Conservation (phyloP, 371 early-diverging fungal species). For the Mucor saturninus region DNA sequence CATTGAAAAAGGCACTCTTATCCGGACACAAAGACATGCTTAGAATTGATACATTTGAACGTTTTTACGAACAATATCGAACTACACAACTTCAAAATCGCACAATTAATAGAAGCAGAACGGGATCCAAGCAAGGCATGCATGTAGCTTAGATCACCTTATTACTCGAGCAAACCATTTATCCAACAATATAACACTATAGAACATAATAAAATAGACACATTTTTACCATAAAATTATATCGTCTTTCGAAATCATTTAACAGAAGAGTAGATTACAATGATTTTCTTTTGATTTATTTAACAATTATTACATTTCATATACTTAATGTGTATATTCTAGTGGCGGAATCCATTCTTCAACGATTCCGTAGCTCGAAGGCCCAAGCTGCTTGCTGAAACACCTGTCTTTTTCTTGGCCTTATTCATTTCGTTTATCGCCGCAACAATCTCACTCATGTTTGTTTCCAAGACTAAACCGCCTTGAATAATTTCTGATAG, state of each 20-base stretch:
- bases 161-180: not conserved
- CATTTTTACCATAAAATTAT: not conserved
- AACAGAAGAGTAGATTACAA: not conserved
- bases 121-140: constrained; percentile 9
- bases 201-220: not conserved
- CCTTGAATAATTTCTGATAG: constrained; percentile 80
- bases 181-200: not conserved
- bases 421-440: constrained; percentile 56
- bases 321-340: not conserved
- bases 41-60: constrained; percentile 83
- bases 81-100: constrained; percentile 72
- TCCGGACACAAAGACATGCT: constrained; percentile 79
- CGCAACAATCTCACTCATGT: constrained; percentile 64
- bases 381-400: constrained; percentile 43
- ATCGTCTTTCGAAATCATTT: too few relatives aligned
- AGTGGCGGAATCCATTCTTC: constrained; percentile 49
- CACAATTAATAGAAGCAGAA: constrained; percentile 30
- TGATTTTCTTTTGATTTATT: not conserved
- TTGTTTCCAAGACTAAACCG: constrained; percentile 77
- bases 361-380: constrained; percentile 50
- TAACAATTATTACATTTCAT: not conserved
- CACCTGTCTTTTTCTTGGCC: constrained; percentile 24
- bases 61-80: constrained; percentile 89
- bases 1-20: constrained; percentile 56
- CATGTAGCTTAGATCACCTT: not conserved